A percentile compares a stretch with the other conserved stretches of the same genome.
These are phyloP conservation scores for Colletotrichum camelliae DNA, from an alignment of 2,329 filamentous ascomycete species.

Conservation along the genomic window DNA sequence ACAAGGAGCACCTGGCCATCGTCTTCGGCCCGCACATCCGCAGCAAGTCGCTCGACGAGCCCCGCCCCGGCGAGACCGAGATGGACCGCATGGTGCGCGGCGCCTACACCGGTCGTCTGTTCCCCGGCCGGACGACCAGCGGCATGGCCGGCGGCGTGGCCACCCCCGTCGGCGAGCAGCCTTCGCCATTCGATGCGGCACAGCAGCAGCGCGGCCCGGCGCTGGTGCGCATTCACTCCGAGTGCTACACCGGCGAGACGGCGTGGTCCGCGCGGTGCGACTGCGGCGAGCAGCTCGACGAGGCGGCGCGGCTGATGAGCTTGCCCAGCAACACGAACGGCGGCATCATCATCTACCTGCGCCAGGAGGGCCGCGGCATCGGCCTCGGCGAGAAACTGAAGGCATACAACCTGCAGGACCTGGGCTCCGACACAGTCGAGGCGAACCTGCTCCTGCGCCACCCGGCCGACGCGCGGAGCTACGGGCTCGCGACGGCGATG, in stretches of 20 bases:
- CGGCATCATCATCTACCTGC: constrained; percentile 93
- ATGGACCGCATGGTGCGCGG: constrained; percentile 92
- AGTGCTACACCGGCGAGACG: constrained; percentile 98
- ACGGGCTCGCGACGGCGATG: constrained; percentile 96
- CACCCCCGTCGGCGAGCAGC: constrained; percentile 19
- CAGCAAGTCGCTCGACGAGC: constrained; percentile 72
- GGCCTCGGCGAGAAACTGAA: constrained; percentile 95
- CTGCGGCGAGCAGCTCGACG: constrained; percentile 96
- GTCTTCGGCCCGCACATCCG: constrained; percentile 91
- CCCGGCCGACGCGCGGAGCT: constrained; percentile 92
- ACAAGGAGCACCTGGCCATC: constrained; percentile 95
- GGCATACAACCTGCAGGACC: constrained; percentile 95
- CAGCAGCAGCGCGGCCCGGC: constrained; percentile 52
- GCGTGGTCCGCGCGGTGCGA: constrained; percentile 98
- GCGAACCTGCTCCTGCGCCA: constrained; percentile 91
- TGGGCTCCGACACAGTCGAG: constrained; percentile 97
- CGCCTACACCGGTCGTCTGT: constrained; percentile 88
- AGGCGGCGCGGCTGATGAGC: constrained; percentile 93
- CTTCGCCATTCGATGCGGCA: neutral
- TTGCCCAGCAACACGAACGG: constrained; percentile 62
- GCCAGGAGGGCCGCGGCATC: constrained; percentile 95
- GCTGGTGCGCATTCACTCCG: constrained; percentile 92
- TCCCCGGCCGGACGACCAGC: constrained; percentile 82
- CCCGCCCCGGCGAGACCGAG: constrained; percentile 79
- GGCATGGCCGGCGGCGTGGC: constrained; percentile 55